Conservation (phyloP, 495 filamentous ascomycete species). For the Chaetomidium leptoderma region DNA sequence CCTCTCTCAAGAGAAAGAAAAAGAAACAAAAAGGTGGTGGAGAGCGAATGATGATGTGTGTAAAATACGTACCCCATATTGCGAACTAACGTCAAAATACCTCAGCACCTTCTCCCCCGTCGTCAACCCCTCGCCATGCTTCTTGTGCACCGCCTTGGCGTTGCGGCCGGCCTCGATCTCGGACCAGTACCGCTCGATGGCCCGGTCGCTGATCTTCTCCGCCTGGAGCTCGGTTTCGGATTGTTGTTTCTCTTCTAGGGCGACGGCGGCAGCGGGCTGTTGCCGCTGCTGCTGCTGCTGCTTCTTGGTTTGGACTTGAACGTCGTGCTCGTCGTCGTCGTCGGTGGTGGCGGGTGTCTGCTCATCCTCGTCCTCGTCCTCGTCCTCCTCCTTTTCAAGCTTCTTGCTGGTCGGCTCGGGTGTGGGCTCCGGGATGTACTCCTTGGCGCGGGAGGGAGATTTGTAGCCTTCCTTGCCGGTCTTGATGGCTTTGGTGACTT, state of each 20-base stretch:
- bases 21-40: background rate
- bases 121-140: slow-evolving; percentile 50
- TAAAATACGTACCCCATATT: slow-evolving; percentile 73
- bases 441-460: slow-evolving; percentile 19
- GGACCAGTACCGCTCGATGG: slow-evolving; percentile 70
- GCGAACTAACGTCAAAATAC: slow-evolving; percentile 80
- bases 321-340: slow-evolving; percentile 15
- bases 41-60: background rate
- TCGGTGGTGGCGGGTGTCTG: background rate
- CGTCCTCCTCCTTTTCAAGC: background rate
- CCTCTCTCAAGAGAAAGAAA: background rate
- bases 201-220: slow-evolving; percentile 53
- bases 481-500: slow-evolving; percentile 70
- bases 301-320: background rate
- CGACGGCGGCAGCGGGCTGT: too few species aligned
- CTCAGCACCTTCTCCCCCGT: slow-evolving; percentile 79
- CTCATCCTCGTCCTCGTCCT: slow-evolving; percentile 28
- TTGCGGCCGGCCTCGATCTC: slow-evolving; percentile 56
- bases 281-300: background rate
- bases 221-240: slow-evolving; percentile 54
- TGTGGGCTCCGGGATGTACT: slow-evolving; percentile 24
- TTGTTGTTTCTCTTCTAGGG: too few species aligned
- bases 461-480: slow-evolving; percentile 50
- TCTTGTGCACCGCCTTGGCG: slow-evolving; percentile 60
- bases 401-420: slow-evolving; percentile 20